Evolutionary conservation across 139 green algal genomes (phyloP).

Genomic region (Chlamydomonas asymmetrica): DNA sequence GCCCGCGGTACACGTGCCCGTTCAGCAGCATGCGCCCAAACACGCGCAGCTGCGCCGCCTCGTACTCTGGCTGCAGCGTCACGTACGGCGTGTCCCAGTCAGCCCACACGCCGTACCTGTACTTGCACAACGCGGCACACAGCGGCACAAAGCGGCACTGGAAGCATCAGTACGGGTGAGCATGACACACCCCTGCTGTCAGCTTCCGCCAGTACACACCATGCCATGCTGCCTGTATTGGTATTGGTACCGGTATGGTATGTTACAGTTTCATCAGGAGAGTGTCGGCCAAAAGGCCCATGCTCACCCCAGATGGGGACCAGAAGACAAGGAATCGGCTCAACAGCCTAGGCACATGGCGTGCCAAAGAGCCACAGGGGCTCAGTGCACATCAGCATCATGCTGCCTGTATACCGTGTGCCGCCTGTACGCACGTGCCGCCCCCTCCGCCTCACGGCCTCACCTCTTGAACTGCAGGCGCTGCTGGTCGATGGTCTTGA

Average conservation of each 20-base stretch:
- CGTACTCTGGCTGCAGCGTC: conserved; percentile 88
- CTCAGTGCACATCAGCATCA: too few species aligned
- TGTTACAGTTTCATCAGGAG: too few species aligned
- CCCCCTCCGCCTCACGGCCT: background rate
- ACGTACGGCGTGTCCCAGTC: conserved; percentile 96
- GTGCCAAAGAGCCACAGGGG: too few species aligned
- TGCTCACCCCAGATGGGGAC: too few species aligned
- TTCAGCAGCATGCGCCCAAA: conserved; percentile 96
- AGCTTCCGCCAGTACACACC: too few species aligned
- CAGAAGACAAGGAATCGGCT: too few species aligned
- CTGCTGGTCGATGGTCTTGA: conserved; percentile 88
- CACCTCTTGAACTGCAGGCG: conserved; percentile 87
- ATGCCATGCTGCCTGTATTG: background rate
- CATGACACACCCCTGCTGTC: background rate
- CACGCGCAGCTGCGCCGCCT: conserved; percentile 90
- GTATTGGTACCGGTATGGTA: too few species aligned
- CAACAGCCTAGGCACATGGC: too few species aligned
- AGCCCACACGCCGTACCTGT: conserved; percentile 93
- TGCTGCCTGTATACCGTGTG: too few species aligned
- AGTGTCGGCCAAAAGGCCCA: too few species aligned
- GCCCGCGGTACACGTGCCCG: conserved; percentile 94
- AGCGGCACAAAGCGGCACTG: background rate
- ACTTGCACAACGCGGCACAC: background rate
- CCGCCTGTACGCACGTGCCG: too few species aligned
- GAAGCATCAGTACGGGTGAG: background rate